phyloP scores from a whole-genome alignment of 2,329 filamentous ascomycete genomes.

The Aspergillus sp. region DNA sequence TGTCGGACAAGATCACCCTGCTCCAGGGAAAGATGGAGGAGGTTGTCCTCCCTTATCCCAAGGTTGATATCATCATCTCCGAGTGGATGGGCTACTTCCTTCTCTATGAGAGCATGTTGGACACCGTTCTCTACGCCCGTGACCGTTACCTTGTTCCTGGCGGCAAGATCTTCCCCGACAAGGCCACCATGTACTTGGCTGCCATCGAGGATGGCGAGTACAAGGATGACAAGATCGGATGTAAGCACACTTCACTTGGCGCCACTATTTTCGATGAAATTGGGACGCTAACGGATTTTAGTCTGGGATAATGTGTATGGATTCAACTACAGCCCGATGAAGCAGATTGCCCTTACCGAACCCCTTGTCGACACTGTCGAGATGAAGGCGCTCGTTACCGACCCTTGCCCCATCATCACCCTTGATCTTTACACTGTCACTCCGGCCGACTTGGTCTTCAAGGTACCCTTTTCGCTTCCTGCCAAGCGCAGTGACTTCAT shows the following conservation, averaged over 20 bases:
- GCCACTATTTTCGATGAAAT: neutral
- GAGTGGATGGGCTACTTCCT: constrained; percentile 99
- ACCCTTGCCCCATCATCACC: constrained; percentile 79
- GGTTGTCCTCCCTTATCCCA: constrained; percentile 85
- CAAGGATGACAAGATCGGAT: constrained; percentile 99
- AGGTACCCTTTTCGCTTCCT: constrained; percentile 71
- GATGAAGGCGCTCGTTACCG: constrained; percentile 93
- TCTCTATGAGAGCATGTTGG: constrained; percentile 97
- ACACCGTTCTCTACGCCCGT: constrained; percentile 94
- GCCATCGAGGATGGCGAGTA: constrained; percentile 99
- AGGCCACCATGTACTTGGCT: constrained; percentile 94
- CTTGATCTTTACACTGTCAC: constrained; percentile 93
- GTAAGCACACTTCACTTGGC: constrained; percentile 58
- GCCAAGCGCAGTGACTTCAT: constrained; percentile 89
- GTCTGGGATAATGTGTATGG: constrained; percentile 99
- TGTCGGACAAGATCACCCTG: constrained; percentile 94
- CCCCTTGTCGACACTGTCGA: constrained; percentile 97
- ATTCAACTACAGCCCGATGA: constrained; percentile 93
- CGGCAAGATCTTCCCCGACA: constrained; percentile 97
- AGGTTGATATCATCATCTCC: constrained; percentile 99
- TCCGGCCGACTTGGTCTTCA: constrained; percentile 79
- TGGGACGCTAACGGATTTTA: constrained; percentile 47
- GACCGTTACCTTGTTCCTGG: constrained; percentile 86
- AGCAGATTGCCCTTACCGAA: constrained; percentile 89
- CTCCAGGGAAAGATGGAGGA: constrained; percentile 99